phyloP scores from a whole-genome alignment of 495 filamentous ascomycete species.

The Penicillium cataractarum region DNA sequence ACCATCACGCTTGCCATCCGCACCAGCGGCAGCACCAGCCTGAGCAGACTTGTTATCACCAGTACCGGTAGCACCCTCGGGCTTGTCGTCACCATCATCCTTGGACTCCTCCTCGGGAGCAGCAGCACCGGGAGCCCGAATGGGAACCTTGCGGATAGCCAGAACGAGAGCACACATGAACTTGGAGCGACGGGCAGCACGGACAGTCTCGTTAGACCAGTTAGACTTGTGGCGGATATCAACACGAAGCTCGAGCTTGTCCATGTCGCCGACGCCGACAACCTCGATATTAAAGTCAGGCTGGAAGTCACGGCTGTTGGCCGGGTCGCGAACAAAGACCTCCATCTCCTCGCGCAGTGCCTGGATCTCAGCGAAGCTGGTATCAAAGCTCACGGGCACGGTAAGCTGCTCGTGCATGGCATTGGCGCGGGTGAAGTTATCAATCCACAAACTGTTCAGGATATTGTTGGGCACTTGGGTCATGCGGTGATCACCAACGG shows the following conservation, averaged over 20 bases:
- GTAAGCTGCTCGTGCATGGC: constrained; percentile 88
- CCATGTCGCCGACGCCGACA: constrained; percentile 78
- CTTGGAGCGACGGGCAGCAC: constrained; percentile 83
- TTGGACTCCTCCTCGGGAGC: constrained; percentile 65
- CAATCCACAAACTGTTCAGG: constrained; percentile 87
- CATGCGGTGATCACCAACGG: constrained; percentile 76
- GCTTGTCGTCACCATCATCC: constrained; percentile 61
- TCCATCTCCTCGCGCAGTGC: constrained; percentile 79
- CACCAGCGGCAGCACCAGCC: constrained; percentile 18
- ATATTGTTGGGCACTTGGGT: constrained; percentile 91
- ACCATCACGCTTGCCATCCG: constrained; percentile 20
- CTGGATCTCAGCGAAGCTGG: constrained; percentile 84
- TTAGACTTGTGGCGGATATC: constrained; percentile 93
- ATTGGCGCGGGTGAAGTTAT: constrained; percentile 87
- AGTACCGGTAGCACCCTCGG: constrained; percentile 12
- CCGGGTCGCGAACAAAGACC: constrained; percentile 78
- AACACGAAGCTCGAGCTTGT: constrained; percentile 81
- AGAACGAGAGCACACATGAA: constrained; percentile 94
- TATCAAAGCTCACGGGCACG: constrained; percentile 81
- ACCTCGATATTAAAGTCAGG: constrained; percentile 78
- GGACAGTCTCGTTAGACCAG: constrained; percentile 90
- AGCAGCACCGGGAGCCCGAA: constrained; percentile 79
- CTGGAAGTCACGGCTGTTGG: constrained; percentile 91
- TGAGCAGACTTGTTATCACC: constrained; percentile 12
- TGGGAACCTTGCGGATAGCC: constrained; percentile 83